Percentiles rank a stretch among this genome's conserved stretches.
Conservation (phyloP, 495 filamentous ascomycete species). For the Podospora comata region DNA sequence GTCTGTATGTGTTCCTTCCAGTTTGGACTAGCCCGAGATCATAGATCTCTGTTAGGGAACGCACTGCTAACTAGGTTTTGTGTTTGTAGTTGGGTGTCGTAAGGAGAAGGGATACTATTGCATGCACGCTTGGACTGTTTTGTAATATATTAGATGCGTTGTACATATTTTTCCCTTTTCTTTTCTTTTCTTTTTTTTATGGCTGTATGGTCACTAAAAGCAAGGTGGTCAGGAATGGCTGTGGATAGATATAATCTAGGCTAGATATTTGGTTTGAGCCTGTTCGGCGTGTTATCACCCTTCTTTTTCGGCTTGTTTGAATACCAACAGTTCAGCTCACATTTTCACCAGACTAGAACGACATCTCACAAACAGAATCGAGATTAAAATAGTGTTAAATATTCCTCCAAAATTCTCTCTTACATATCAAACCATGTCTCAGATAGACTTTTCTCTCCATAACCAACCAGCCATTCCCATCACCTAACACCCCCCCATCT, state of each 20-base stretch:
- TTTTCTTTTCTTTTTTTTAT: too few species aligned
- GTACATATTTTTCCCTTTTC: not conserved
- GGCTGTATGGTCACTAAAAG: too few species aligned
- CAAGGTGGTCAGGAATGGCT: too few species aligned
- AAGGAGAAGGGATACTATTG: not conserved
- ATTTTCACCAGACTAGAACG: not conserved
- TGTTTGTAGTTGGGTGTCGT: not conserved
- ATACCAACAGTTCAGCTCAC: too few species aligned
- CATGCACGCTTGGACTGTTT: too few species aligned
- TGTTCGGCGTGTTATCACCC: too few species aligned
- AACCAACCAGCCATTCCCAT: not conserved
- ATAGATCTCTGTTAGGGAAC: too few species aligned
- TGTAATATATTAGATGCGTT: not conserved
- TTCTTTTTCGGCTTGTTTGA: too few species aligned
- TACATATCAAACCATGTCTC: not conserved
- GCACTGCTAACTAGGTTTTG: not conserved
- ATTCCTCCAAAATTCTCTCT: not conserved
- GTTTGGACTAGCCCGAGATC: too few species aligned
- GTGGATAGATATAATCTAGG: too few species aligned
- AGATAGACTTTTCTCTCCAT: not conserved
- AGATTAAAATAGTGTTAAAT: not conserved
- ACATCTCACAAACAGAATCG: not conserved
- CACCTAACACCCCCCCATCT: slow-evolving; percentile 39
- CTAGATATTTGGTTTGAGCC: too few species aligned
- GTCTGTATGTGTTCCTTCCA: not conserved